Evolutionary conservation across 352 stramenopile genomes (phyloP).

Genomic region (Pythium biforme): DNA sequence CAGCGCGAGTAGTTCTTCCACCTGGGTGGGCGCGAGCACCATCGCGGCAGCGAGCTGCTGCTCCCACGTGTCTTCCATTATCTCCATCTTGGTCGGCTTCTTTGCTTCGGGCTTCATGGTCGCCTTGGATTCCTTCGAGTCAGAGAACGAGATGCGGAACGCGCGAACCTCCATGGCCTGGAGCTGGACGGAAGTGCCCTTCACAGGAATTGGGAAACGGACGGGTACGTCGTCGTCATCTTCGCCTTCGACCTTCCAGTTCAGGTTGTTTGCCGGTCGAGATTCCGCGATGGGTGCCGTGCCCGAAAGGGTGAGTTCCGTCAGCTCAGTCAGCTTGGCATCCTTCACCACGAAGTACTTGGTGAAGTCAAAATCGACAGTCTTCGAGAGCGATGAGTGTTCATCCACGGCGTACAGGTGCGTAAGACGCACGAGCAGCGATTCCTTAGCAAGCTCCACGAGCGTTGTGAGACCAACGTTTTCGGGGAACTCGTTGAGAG

Average conservation of each 20-base stretch:
- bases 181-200: constrained; percentile 65
- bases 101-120: neutral
- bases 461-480: constrained; percentile 95
- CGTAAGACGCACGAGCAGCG: constrained; percentile 89
- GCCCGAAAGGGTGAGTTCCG: constrained; percentile 90
- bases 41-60: constrained; percentile 9
- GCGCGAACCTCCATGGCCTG: constrained; percentile 93
- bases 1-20: constrained; percentile 23
- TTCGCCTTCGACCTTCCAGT: constrained; percentile 53
- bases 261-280: constrained; percentile 47
- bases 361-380: constrained; percentile 70
- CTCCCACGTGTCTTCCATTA: constrained; percentile 24
- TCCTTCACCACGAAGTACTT: constrained; percentile 55
- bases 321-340: constrained; percentile 56
- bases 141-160: constrained; percentile 80
- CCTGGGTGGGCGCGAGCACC: constrained; percentile 5
- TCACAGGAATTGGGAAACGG: constrained; percentile 38
- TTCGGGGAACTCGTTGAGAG: constrained; percentile 69
- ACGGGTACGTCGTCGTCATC: constrained; percentile 23
- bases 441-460: constrained; percentile 67
- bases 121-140: constrained; percentile 1
- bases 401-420: constrained; percentile 93
- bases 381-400: constrained; percentile 73
- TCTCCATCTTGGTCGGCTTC: constrained; percentile 3
- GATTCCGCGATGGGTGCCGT: constrained; percentile 53